phyloP scores from a whole-genome alignment of 1,284 basidiomycete species.

The Ustilago lituana region DNA sequence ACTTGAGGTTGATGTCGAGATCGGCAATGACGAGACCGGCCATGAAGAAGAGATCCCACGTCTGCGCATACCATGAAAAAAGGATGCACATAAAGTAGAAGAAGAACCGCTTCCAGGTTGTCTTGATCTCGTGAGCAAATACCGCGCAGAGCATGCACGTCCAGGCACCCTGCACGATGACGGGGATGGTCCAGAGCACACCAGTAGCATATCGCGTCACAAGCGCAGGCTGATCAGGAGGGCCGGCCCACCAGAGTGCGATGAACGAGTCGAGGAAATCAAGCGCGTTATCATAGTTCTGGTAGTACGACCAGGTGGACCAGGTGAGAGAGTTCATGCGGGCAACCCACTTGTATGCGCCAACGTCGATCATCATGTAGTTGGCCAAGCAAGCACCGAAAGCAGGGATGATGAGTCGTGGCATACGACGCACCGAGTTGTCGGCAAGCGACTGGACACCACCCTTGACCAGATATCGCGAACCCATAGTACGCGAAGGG shows the following conservation, averaged over 20 bases:
- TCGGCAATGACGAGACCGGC: slow-evolving; percentile 59
- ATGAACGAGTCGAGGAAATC: slow-evolving; percentile 52
- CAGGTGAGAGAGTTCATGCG: slow-evolving; percentile 54
- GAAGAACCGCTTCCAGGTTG: slow-evolving; percentile 50
- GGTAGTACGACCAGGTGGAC: slow-evolving; percentile 59
- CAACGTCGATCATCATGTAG: slow-evolving; percentile 58
- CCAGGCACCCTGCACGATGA: slow-evolving; percentile 58
- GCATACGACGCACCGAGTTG: slow-evolving; percentile 55
- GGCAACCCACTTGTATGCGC: slow-evolving; percentile 55
- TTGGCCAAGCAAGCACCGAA: slow-evolving; percentile 47
- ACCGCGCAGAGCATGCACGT: slow-evolving; percentile 54
- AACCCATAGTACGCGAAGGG: slow-evolving; percentile 56
- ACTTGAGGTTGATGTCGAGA: slow-evolving; percentile 56
- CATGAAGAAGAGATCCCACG: slow-evolving; percentile 61
- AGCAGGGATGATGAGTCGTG: slow-evolving; percentile 54
- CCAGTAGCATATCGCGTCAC: slow-evolving; percentile 58
- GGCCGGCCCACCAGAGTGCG: slow-evolving; percentile 52
- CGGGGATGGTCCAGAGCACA: slow-evolving; percentile 62
- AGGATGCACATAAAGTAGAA: slow-evolving; percentile 54
- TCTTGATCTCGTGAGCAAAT: slow-evolving; percentile 56
- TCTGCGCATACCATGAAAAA: slow-evolving; percentile 57
- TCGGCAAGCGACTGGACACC: slow-evolving; percentile 52
- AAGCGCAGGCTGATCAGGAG: slow-evolving; percentile 47
- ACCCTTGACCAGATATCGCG: slow-evolving; percentile 54
- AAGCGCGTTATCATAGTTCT: slow-evolving; percentile 53